Percentiles rank a stretch among this genome's conserved stretches.
Evolutionary conservation across 169 alveolate genomes (phyloP).

Genomic region (Neospora caninum): DNA sequence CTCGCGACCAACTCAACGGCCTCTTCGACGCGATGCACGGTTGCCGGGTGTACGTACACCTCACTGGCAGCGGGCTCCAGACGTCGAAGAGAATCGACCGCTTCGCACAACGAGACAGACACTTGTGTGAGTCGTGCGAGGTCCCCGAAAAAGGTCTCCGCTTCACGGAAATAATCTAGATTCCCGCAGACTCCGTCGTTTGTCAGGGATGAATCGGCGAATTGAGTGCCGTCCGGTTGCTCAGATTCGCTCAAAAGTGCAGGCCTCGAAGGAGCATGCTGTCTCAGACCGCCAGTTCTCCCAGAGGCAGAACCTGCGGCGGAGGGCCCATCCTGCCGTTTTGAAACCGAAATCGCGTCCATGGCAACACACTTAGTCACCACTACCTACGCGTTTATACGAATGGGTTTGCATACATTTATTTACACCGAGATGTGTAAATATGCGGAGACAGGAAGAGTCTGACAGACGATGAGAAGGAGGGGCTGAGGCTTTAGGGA

Average conservation of each 20-base stretch:
- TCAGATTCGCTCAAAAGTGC: neutral
- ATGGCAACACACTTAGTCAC: neutral
- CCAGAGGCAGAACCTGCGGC: neutral
- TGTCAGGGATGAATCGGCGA: neutral
- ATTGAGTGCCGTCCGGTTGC: neutral
- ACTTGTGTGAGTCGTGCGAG: neutral
- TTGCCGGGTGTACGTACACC: neutral
- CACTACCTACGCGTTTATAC: no score
- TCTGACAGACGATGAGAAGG: no score
- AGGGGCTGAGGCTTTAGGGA: no score
- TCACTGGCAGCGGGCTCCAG: neutral
- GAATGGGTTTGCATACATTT: no score
- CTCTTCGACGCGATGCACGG: neutral
- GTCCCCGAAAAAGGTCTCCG: neutral
- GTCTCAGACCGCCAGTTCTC: neutral
- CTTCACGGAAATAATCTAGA: conserved; percentile 10
- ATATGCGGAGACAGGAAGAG: no score
- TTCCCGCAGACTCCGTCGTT: neutral
- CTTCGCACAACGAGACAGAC: neutral
- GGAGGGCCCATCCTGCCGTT: neutral
- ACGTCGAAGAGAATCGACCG: neutral
- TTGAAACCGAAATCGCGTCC: neutral
- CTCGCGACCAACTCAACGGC: neutral
- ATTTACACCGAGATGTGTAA: no score
- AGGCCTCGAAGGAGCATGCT: neutral